Evolutionary conservation across 257 asterid genomes (phyloP).

Genomic region (Solanum chaucha): DNA sequence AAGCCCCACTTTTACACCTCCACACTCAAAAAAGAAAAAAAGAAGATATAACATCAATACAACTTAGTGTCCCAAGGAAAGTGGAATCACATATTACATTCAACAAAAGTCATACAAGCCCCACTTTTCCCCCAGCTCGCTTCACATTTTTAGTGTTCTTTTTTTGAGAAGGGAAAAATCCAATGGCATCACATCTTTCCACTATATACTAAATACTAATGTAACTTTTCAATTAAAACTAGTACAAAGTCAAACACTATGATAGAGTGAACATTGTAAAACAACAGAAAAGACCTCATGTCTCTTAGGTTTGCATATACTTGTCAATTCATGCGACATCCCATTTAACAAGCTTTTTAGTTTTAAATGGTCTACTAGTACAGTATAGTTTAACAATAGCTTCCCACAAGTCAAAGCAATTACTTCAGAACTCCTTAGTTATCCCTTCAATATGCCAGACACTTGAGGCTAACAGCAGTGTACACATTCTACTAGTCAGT

Average conservation of each 20-base stretch:
- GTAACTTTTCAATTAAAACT: not conserved
- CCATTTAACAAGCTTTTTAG: not conserved
- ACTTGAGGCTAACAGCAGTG: not conserved
- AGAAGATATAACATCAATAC: not conserved
- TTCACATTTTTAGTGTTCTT: not conserved
- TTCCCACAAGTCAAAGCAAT: not conserved
- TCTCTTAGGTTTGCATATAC: not conserved
- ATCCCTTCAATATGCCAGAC: not conserved
- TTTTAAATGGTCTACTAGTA: not conserved
- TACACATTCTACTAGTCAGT: not conserved
- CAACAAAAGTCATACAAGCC: not conserved
- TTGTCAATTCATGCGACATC: not conserved
- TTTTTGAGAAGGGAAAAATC: not conserved
- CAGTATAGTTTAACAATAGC: not conserved
- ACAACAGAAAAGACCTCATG: not conserved
- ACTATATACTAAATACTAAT: not conserved
- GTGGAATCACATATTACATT: not conserved
- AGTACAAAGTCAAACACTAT: not conserved
- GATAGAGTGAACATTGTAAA: not conserved
- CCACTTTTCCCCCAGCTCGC: not conserved
- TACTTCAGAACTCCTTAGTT: not conserved
- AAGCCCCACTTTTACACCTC: not conserved
- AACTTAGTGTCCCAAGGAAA: not conserved
- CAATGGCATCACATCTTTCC: not conserved
- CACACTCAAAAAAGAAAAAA: not conserved